Evolutionary conservation across 1,284 basidiomycete species (phyloP).

Genomic region (Ceratobasidium sp.): DNA sequence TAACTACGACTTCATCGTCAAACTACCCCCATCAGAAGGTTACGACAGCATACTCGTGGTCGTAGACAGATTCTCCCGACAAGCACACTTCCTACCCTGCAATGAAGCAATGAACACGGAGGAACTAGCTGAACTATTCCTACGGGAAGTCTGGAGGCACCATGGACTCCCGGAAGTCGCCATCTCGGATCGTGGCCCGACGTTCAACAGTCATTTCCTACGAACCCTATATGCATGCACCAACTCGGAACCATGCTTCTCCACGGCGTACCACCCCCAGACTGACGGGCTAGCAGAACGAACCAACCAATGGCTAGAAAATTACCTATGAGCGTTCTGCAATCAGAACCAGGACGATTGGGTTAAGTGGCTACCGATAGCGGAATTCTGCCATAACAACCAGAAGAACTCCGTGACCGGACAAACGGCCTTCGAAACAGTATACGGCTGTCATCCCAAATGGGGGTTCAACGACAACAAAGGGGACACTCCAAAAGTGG

Average conservation of each 20-base stretch:
- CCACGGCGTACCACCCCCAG: too few relatives aligned
- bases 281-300: too few relatives aligned
- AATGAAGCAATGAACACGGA: constrained; percentile 44
- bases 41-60: constrained; percentile 52
- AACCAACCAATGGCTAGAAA: constrained; percentile 54
- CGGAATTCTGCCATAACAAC: constrained; percentile 50
- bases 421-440: constrained; percentile 51
- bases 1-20: constrained; percentile 49
- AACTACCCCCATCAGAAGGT: constrained; percentile 48
- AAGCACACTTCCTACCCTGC: constrained; percentile 50
- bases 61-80: constrained; percentile 51
- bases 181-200: background rate
- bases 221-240: too few relatives aligned
- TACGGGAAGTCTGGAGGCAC: constrained; percentile 46
- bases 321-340: constrained; percentile 48
- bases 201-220: background rate
- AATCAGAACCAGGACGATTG: constrained; percentile 50
- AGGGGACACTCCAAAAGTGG: too few relatives aligned
- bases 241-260: too few relatives aligned
- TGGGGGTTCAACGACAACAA: too few relatives aligned
- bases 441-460: too few relatives aligned
- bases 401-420: constrained; percentile 30
- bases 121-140: constrained; percentile 44
- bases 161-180: too few relatives aligned
- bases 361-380: constrained; percentile 49